A percentile compares a stretch with the other conserved stretches of the same genome.
These are phyloP conservation scores for Russula brevipes DNA, from an alignment of 768 basidiomycete species.

Conservation along the genomic window DNA sequence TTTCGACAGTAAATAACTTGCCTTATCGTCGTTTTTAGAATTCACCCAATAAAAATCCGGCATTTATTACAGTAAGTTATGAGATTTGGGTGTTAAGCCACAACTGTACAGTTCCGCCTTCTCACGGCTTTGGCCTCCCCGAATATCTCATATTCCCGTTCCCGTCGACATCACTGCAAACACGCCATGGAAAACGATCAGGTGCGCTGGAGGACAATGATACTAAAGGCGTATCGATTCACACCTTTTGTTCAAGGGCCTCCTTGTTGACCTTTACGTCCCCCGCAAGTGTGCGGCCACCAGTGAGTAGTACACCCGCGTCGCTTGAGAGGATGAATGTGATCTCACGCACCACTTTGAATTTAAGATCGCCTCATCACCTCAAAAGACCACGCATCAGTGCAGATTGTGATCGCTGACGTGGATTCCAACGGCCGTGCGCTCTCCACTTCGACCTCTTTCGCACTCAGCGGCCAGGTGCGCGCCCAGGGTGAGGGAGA, in stretches of 20 bases:
- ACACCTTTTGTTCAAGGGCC: slow-evolving; percentile 53
- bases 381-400: slow-evolving; percentile 98
- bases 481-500: slow-evolving; percentile 94
- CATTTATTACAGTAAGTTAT: no score
- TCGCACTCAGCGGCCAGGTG: slow-evolving; percentile 92
- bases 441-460: slow-evolving; percentile 74
- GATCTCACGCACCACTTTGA: neutral
- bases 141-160: neutral
- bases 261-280: slow-evolving; percentile 99
- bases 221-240: neutral
- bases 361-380: slow-evolving; percentile 89
- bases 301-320: slow-evolving; percentile 52
- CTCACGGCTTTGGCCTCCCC: neutral
- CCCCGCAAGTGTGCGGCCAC: slow-evolving; percentile 99
- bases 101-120: slow-evolving; percentile 25
- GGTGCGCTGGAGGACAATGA: slow-evolving; percentile 40
- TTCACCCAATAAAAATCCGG: no score
- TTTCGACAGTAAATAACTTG: no score
- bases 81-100: neutral
- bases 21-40: no score
- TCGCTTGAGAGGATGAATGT: neutral
- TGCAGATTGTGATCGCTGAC: slow-evolving; percentile 92
- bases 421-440: slow-evolving; percentile 89
- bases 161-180: neutral
- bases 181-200: slow-evolving; percentile 85